Evolutionary conservation across 768 basidiomycete genomes (phyloP).

Genomic region (Phylloporus scabripes): DNA sequence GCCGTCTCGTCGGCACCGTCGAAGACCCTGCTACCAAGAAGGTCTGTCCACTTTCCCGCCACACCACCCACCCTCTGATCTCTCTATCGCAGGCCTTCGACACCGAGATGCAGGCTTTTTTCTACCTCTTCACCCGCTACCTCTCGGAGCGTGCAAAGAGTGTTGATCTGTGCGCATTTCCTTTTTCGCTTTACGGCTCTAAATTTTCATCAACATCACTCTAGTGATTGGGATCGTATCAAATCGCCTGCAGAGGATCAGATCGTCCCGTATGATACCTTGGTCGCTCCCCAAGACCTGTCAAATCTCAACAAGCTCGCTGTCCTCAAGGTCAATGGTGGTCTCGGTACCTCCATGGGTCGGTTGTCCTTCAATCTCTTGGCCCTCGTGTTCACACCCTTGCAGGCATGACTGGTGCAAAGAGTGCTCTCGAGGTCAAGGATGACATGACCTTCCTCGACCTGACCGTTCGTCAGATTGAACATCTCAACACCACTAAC

Average conservation of each 20-base stretch:
- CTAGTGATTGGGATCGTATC: slow-evolving; percentile 42
- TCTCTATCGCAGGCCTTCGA: slow-evolving; percentile 53
- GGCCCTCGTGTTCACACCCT: slow-evolving; percentile 1
- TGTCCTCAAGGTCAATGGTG: slow-evolving; percentile 75
- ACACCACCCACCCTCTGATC: slow-evolving; percentile 14
- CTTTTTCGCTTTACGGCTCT: slow-evolving; percentile 6
- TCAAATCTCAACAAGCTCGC: slow-evolving; percentile 62
- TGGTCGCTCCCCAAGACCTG: slow-evolving; percentile 42
- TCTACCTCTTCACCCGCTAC: slow-evolving; percentile 78
- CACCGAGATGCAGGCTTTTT: slow-evolving; percentile 81
- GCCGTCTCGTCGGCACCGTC: slow-evolving; percentile 84
- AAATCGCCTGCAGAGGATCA: slow-evolving; percentile 59
- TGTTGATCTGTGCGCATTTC: slow-evolving; percentile 57
- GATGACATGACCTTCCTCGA: slow-evolving; percentile 70
- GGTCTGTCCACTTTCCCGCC: slow-evolving; percentile 38
- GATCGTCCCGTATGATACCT: slow-evolving; percentile 53
- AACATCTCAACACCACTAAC: slow-evolving; percentile 61
- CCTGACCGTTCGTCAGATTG: slow-evolving; percentile 56
- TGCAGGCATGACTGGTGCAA: slow-evolving; percentile 54
- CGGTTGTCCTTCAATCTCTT: slow-evolving; percentile 1
- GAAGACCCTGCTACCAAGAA: slow-evolving; percentile 75
- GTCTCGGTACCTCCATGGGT: slow-evolving; percentile 65
- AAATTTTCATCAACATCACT: neutral
- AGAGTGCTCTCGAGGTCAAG: slow-evolving; percentile 70
- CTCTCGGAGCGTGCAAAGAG: slow-evolving; percentile 61